Evolutionary conservation across 441 rosid genomes (phyloP), one percentile per base, ranked within the genome.

Genomic region (Jatropha multifida): DNA sequence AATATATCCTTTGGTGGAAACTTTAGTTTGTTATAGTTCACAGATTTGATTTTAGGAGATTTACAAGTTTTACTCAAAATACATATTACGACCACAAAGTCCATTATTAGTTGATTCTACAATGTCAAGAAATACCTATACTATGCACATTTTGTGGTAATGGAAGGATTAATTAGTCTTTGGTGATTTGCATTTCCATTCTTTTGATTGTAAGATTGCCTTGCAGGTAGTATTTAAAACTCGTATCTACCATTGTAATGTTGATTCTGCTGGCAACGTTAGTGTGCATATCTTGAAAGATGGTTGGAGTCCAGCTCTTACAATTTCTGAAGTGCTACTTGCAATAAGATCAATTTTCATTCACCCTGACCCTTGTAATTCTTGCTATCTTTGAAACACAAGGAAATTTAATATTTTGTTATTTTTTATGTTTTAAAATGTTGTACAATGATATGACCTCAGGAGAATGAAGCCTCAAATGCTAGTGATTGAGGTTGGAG

Each of bases 271-370:
- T 0, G 98, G 99, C 73, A 89, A 88, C 56, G 85, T 95, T 38
- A 82, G 85, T 70, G 80, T 95, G 84, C 92, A 88, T 27, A 95
- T 95, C 78, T 83, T 95, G 79, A 88, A 88, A 81, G 92, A 90
- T 38, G 82, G 87, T 72, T 95, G 97, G 98, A 95, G 97, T 71
- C 98, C 96, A 4, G 97, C 98, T 62, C 92, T 89, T 78, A 90
- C 98, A 18, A 83, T 95, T 66, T 87, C 90, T 6, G 88, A 90
- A 81, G 88, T 95, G 79, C 90, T 95, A 52, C 86, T 81, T 71
- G 92, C 96, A 74, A 85, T 95, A 81, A 86, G 90, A 89, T 85
- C 93, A 0, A 85, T 91, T 79, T 93, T 95, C 88, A 83, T 85
- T 7, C 88, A 90, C 72, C 96, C 99, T 12, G 90, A 89, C 66